phyloP scores from a whole-genome alignment of 1,139 yeast genomes.

The Kurtzmaniella quercitrusa region DNA sequence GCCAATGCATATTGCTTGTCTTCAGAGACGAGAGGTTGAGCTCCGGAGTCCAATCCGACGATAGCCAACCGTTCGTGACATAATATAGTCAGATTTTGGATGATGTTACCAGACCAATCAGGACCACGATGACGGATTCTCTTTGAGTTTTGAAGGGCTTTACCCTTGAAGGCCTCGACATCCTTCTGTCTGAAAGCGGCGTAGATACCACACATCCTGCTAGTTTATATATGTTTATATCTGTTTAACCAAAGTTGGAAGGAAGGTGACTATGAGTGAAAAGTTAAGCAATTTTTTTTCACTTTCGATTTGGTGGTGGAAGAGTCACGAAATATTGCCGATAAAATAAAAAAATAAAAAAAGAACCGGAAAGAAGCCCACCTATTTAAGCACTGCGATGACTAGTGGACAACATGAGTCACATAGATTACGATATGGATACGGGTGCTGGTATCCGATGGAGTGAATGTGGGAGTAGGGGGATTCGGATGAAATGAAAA shows the following conservation, averaged over 20 bases:
- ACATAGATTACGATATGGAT: no score
- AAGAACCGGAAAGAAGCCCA: neutral
- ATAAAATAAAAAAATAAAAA: neutral
- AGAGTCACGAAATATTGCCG: neutral
- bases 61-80: slow-evolving; percentile 96
- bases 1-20: slow-evolving; percentile 73
- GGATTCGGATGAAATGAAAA: no score
- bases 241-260: no score
- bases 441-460: no score
- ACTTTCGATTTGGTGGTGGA: neutral
- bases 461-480: no score
- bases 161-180: slow-evolving; percentile 74
- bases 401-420: neutral
- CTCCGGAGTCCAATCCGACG: slow-evolving; percentile 93
- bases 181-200: slow-evolving; percentile 85
- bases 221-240: no score
- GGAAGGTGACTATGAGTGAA: neutral
- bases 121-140: slow-evolving; percentile 98
- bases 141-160: slow-evolving; percentile 86
- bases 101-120: slow-evolving; percentile 93
- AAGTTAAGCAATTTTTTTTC: neutral
- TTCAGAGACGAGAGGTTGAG: slow-evolving; percentile 87
- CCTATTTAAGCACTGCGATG: neutral
- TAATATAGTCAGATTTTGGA: slow-evolving; percentile 72
- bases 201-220: slow-evolving; percentile 99